phyloP scores from a whole-genome alignment of 805 yeast genomes.

The Monosporozyma unispora region DNA sequence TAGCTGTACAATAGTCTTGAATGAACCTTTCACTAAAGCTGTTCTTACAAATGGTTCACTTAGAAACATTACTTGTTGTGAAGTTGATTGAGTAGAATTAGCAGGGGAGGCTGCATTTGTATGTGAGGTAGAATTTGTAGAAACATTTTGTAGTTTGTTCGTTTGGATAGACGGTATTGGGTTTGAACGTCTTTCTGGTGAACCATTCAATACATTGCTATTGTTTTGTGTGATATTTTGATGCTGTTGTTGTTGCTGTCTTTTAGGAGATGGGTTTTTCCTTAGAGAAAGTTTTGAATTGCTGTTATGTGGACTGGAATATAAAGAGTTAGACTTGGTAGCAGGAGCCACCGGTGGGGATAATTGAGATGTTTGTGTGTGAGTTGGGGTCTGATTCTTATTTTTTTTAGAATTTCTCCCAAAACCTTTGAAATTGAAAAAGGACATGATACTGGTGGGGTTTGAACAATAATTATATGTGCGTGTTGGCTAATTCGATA shows the following conservation, averaged over 20 bases:
- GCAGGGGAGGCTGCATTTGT: neutral
- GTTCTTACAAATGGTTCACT: constrained; percentile 92
- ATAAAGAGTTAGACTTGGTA: constrained; percentile 12
- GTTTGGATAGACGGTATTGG: constrained; percentile 6
- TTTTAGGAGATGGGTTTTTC: constrained; percentile 27
- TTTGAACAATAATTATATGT: neutral
- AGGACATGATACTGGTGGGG: constrained; percentile 14
- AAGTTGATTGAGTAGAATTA: constrained; percentile 7
- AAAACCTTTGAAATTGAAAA: constrained; percentile 37
- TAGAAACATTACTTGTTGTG: constrained; percentile 45
- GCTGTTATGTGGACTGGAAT: constrained; percentile 34
- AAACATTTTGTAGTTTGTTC: neutral
- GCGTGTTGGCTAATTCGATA: too few species aligned
- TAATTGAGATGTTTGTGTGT: constrained; percentile 10
- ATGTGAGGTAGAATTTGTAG: neutral
- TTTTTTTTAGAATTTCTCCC: constrained; percentile 48
- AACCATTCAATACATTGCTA: constrained; percentile 1
- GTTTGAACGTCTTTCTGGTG: neutral
- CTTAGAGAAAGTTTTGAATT: constrained; percentile 41
- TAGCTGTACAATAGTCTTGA: constrained; percentile 86
- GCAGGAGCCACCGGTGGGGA: constrained; percentile 9
- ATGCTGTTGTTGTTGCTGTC: constrained; percentile 10
- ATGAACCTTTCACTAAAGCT: constrained; percentile 91
- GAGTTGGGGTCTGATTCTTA: constrained; percentile 28
- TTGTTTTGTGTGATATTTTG: constrained; percentile 9